Conservation (phyloP, 305 asterid genomes). For the Fraxinus nigra region DNA sequence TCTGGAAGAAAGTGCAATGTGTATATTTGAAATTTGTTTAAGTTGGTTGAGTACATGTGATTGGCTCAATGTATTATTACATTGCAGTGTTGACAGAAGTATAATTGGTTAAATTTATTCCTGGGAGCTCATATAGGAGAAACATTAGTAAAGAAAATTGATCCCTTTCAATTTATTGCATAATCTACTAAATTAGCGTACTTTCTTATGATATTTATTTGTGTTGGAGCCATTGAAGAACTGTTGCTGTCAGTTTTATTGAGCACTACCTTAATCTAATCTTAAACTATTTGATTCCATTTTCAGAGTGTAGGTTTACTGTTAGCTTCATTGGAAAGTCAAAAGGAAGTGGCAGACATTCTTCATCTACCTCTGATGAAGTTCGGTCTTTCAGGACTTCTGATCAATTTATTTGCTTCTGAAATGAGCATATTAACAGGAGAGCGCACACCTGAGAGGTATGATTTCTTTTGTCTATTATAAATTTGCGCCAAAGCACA, state of each 20-base stretch:
- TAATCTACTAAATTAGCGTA: neutral
- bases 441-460: slow-evolving; percentile 76
- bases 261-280: slow-evolving; percentile 21
- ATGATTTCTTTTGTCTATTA: slow-evolving; percentile 24
- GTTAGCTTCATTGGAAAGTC: slow-evolving; percentile 64
- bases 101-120: neutral
- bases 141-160: neutral
- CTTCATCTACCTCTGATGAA: slow-evolving; percentile 66
- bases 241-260: slow-evolving; percentile 15
- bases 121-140: slow-evolving; percentile 9
- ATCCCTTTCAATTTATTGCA: neutral
- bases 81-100: neutral
- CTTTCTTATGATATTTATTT: neutral
- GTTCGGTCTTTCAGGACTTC: slow-evolving; percentile 58
- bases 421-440: slow-evolving; percentile 69
- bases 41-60: neutral
- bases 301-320: slow-evolving; percentile 76
- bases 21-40: neutral
- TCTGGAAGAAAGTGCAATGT: neutral
- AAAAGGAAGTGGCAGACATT: slow-evolving; percentile 47
- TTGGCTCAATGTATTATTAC: neutral
- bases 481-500: neutral
- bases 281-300: slow-evolving; percentile 26
- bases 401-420: slow-evolving; percentile 66
- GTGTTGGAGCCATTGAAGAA: neutral